Percentiles rank a stretch among this genome's conserved stretches.
phyloP scores from a whole-genome alignment of 768 basidiomycete genomes.

The Lentinula detonsa region DNA sequence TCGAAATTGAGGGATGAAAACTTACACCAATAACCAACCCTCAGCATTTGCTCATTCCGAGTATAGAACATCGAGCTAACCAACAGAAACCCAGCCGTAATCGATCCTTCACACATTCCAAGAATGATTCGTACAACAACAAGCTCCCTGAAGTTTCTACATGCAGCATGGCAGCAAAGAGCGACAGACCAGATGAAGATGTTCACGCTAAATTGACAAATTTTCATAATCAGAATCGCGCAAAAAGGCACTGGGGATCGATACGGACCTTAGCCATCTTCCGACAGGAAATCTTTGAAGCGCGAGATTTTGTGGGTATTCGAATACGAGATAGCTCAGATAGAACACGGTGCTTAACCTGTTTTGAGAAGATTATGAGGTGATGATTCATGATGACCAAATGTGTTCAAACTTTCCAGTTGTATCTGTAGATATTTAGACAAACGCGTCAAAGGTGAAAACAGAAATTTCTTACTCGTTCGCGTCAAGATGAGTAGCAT shows the following conservation, averaged over 20 bases:
- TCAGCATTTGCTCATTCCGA: slow-evolving; percentile 57
- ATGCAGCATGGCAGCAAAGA: slow-evolving; percentile 59
- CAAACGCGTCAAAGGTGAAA: not conserved
- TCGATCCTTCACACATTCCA: slow-evolving; percentile 68
- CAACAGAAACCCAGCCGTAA: slow-evolving; percentile 74
- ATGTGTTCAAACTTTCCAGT: slow-evolving; percentile 37
- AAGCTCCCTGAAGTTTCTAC: slow-evolving; percentile 60
- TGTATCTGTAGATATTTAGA: slow-evolving; percentile 38
- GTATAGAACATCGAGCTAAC: slow-evolving; percentile 79
- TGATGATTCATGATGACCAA: not conserved
- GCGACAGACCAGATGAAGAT: slow-evolving; percentile 66
- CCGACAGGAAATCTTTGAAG: slow-evolving; percentile 71
- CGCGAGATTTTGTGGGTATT: slow-evolving; percentile 69
- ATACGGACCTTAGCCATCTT: slow-evolving; percentile 69
- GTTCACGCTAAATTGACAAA: slow-evolving; percentile 39
- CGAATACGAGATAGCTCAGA: slow-evolving; percentile 62
- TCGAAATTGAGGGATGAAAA: not conserved
- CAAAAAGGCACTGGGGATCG: not conserved
- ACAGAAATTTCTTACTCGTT: slow-evolving; percentile 42
- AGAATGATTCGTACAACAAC: slow-evolving; percentile 59
- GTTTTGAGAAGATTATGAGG: not conserved
- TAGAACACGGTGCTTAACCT: slow-evolving; percentile 79
- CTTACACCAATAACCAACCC: slow-evolving; percentile 78
- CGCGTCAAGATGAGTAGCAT: slow-evolving; percentile 55
- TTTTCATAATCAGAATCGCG: not conserved